Evolutionary conservation across 2,329 filamentous ascomycete species (phyloP), one percentile per base, ranked within the genome.

Genomic region (Microdochium paspali): DNA sequence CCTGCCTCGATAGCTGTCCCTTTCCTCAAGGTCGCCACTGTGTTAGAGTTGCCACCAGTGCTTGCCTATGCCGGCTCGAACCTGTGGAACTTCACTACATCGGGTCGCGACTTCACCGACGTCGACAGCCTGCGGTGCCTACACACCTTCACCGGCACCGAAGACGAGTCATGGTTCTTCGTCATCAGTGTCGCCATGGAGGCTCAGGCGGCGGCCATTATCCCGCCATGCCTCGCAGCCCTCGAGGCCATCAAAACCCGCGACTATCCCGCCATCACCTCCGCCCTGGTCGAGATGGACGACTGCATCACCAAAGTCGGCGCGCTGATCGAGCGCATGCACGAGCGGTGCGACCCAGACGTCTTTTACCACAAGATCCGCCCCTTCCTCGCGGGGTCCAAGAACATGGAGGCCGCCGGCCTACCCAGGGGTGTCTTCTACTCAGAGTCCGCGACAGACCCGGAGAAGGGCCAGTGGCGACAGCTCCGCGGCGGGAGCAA

Each of bases 161-260:
- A 84, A 45, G 90, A 94, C 55, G 91, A 97, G 66, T 89, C 90
- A 56, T 96, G 91, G 91, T 97, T 97, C 67, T 90, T 90, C 56
- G 73, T 93, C 31, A 77, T 96, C 51, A 95, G 88, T 1, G 85
- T 93, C 1, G 90, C 90, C 18, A 94, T 96, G 62, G 91, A 97
- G 67, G 85, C 88, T 28, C 77, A 82, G 44, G 89, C 85, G 0
- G 90, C 83, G 0, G 72, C 76, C 0, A 79, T 88, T 28, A 82
- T 96, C 49, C 85, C 87, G 0, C 65, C 83, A 47, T 90, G 95
- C 82, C 71, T 94, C 23, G 68, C 76, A 24, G 90, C 90, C 2
- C 83, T 96, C 10, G 69, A 80, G 13, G 84, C 86, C 3, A 82
- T 83, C 35, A 74, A 79, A 46, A 63, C 69, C 3, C 71, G 78